These are phyloP conservation scores for Microascus cirrosus DNA, from an alignment of 2,329 filamentous ascomycete genomes.

Conservation along the genomic window DNA sequence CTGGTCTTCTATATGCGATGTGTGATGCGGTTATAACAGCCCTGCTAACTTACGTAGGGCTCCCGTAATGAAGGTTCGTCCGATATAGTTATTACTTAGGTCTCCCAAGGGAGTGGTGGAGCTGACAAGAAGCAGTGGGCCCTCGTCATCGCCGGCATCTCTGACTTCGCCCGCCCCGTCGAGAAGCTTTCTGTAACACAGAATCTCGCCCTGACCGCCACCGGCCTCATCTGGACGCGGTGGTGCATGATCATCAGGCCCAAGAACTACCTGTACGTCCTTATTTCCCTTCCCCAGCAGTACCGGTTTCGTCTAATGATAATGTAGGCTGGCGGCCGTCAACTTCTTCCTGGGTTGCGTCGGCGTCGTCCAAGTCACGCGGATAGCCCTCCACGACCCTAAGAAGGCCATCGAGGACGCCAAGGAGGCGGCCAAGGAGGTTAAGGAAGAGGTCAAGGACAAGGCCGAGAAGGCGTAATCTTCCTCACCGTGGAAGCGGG, in stretches of 20 bases:
- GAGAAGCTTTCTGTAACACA: constrained; percentile 89
- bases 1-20: not conserved
- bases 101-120: not conserved
- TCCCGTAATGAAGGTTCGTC: constrained; percentile 67
- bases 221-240: constrained; percentile 92
- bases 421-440: constrained; percentile 24
- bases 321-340: constrained; percentile 68
- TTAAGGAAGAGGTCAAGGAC: constrained; percentile 9
- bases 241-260: constrained; percentile 98
- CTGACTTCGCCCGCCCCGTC: constrained; percentile 83
- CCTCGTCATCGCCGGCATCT: constrained; percentile 82
- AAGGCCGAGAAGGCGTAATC: not conserved
- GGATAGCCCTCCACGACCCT: constrained; percentile 61
- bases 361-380: constrained; percentile 68
- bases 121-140: constrained; percentile 53
- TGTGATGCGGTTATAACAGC: not conserved
- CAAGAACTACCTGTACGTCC: constrained; percentile 70
- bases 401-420: constrained; percentile 37
- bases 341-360: constrained; percentile 96
- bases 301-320: constrained; percentile 3
- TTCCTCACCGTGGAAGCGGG: too few species aligned
- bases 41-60: constrained; percentile 46
- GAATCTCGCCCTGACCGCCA: constrained; percentile 81
- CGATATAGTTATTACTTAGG: not conserved
- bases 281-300: not conserved